phyloP scores from a whole-genome alignment of 2,329 filamentous ascomycete genomes.

The Bipolaris oryzae region DNA sequence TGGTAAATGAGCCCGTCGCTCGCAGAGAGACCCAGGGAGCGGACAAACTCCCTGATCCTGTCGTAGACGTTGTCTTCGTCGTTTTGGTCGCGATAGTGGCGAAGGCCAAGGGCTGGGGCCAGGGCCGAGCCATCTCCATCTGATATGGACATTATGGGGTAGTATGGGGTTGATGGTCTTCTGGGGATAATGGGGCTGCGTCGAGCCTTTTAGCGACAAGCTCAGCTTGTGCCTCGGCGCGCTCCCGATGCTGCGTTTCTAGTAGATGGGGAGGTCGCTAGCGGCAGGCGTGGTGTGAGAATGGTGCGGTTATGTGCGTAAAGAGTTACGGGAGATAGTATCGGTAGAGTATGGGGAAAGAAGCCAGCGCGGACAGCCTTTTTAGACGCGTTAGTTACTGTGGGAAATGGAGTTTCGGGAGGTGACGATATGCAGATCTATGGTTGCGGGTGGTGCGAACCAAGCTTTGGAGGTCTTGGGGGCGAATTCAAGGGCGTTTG shows the following conservation, averaged over 20 bases:
- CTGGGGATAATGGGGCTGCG: neutral
- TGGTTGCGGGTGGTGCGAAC: conserved; percentile 9
- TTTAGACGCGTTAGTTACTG: conserved; percentile 12
- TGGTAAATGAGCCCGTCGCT: conserved; percentile 36
- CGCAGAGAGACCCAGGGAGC: conserved; percentile 27
- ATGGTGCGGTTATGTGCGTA: neutral
- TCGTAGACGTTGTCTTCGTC: conserved; percentile 20
- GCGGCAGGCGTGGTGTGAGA: neutral
- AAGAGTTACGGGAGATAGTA: neutral
- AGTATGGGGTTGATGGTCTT: neutral
- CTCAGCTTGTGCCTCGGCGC: conserved; percentile 1
- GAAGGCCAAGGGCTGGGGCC: conserved; percentile 7
- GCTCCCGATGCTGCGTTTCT: neutral
- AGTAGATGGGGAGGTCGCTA: neutral
- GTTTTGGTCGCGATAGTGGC: conserved; percentile 8
- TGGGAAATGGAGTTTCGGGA: neutral
- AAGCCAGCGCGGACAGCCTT: conserved; percentile 27
- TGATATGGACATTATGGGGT: conserved; percentile 20
- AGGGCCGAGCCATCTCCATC: conserved; percentile 10
- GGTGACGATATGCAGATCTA: neutral
- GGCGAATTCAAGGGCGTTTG: conserved; percentile 7
- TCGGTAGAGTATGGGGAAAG: conserved; percentile 16
- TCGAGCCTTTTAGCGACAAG: neutral
- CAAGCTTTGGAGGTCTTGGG: conserved; percentile 3
- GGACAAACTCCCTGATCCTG: conserved; percentile 31